Conservation (phyloP, 805 yeast genomes). For the Jamesozyma rosinii region DNA sequence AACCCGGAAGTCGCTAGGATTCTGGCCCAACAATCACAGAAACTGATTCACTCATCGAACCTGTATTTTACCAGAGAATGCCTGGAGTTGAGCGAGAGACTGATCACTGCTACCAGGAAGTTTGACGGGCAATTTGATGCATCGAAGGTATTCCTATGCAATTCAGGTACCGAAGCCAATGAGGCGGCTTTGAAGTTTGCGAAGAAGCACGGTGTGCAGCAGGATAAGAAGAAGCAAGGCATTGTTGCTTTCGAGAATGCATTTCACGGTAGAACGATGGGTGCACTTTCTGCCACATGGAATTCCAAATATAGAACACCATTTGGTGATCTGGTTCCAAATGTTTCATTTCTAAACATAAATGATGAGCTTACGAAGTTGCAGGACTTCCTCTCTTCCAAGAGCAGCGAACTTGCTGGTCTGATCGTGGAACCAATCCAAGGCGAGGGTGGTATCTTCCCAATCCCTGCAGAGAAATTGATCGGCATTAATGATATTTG, state of each 20-base stretch:
- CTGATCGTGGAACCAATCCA: slow-evolving; percentile 95
- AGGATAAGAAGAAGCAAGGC: slow-evolving; percentile 52
- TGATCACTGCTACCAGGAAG: slow-evolving; percentile 58
- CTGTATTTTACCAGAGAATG: slow-evolving; percentile 79
- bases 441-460: slow-evolving; percentile 93
- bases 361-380: slow-evolving; percentile 29
- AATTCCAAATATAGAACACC: slow-evolving; percentile 90
- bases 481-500: slow-evolving; percentile 58
- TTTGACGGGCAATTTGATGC: slow-evolving; percentile 80
- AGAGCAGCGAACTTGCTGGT: slow-evolving; percentile 52
- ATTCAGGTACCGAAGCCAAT: slow-evolving; percentile 73
- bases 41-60: slow-evolving; percentile 77
- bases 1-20: slow-evolving; percentile 66
- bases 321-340: slow-evolving; percentile 86
- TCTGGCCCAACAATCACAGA: slow-evolving; percentile 58
- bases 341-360: slow-evolving; percentile 42
- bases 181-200: slow-evolving; percentile 73
- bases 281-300: slow-evolving; percentile 85
- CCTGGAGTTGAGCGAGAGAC: slow-evolving; percentile 61
- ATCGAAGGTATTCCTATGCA: slow-evolving; percentile 58
- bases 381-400: slow-evolving; percentile 13
- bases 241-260: slow-evolving; percentile 80
- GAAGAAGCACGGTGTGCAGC: slow-evolving; percentile 65
- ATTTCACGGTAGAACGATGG: slow-evolving; percentile 94
- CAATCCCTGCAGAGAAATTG: slow-evolving; percentile 56